Evolutionary conservation across 495 filamentous ascomycete genomes (phyloP).

Genomic region (Hypoxylon subgilvum): DNA sequence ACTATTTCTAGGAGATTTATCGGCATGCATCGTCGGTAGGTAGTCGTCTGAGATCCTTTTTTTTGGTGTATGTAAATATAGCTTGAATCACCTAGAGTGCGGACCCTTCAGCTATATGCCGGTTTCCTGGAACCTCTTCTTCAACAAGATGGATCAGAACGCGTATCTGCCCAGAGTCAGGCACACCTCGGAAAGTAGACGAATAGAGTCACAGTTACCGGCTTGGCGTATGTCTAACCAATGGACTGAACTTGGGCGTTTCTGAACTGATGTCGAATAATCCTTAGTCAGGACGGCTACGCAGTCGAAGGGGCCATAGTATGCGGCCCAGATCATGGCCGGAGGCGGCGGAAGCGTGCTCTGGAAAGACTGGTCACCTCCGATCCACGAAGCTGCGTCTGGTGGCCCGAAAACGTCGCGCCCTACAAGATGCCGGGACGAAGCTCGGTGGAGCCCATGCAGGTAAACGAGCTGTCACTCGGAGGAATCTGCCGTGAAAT

Average conservation of each 20-base stretch:
- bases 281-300: constrained; percentile 2
- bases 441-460: background rate
- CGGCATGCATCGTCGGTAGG: background rate
- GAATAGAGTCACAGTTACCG: constrained; percentile 11
- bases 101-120: background rate
- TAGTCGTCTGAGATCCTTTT: background rate
- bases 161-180: constrained; percentile 7
- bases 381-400: constrained; percentile 9
- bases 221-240: constrained; percentile 18
- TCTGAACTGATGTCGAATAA: constrained; percentile 10
- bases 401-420: background rate
- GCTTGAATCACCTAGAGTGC: constrained; percentile 5
- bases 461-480: constrained; percentile 15
- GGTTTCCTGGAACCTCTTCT: background rate
- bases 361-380: constrained; percentile 1
- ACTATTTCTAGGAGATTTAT: constrained; percentile 4
- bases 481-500: background rate
- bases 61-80: constrained; percentile 2
- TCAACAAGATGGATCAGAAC: background rate
- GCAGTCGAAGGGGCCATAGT: background rate
- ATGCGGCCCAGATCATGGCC: constrained; percentile 13
- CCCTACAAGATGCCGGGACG: background rate
- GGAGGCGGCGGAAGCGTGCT: constrained; percentile 7
- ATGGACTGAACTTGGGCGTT: constrained; percentile 6
- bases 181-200: background rate